Evolutionary conservation across 2,329 filamentous ascomycete genomes (phyloP), one percentile per base, ranked within the genome.

Genomic region (Fusarium foetens): DNA sequence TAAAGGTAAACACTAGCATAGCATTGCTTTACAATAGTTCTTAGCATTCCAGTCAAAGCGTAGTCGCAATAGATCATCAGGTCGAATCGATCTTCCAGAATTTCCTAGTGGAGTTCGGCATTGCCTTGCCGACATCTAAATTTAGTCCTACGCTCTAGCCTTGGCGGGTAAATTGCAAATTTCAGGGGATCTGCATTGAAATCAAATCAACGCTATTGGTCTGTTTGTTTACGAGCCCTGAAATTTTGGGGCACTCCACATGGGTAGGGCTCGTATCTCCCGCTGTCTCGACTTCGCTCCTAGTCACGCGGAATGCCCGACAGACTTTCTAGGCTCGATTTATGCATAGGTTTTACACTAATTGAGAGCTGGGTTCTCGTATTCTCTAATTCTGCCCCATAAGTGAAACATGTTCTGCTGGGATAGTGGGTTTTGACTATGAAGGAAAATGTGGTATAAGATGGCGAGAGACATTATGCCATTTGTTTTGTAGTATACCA

Each of bases 111-210:
- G 36, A 42, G 17, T 17, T 27, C 61, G 63, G 63, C 61, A 59
- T 36, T 59, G n/a, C 36, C 27, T 13, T 49, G 25, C 51, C 42
- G 61, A 29, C 19, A 29, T 49, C 63, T 66, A 66, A 66, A 66
- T 66, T 66, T 66, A 58, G 63, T n/a, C 2, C 7, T 13, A 12
- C 29, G 21, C 35, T 49, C 46, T 57, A 53, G 19, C 17, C 11
- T 8, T 27, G 16, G 21, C 8, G 25, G 43, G 16, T 25, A 29
- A 42, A 58, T 58, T 51, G 48, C 29, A 55, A 60, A 60, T 60
- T 57, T 29, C 23, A 60, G 36, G 35, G 36, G 23, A 60, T 29
- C 19, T 55, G 29, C 10, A 42, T 55, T 43, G 23, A 55, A 61
- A 61, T 61, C 58, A 58, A 21, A 0, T 8, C 25, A 9, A 9